Conservation (phyloP, 257 asterid genomes). For the Solanum sitiens region DNA sequence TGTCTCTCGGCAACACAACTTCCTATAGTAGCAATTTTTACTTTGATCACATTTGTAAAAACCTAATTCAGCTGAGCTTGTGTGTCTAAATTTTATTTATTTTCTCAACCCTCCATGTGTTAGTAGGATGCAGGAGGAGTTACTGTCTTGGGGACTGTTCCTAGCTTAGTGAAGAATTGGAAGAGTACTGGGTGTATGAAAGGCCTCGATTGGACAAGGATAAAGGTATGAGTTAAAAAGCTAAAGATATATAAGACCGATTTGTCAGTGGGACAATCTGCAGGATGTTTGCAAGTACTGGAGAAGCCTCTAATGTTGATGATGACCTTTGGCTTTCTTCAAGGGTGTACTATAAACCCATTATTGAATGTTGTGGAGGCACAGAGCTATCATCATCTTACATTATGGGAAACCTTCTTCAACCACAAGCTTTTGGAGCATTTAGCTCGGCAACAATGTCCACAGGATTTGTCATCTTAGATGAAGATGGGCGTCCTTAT, state of each 20-base stretch:
- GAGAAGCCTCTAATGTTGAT: constrained; percentile 81
- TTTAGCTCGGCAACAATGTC: constrained; percentile 77
- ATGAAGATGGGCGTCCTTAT: constrained; percentile 62
- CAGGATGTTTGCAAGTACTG: constrained; percentile 71
- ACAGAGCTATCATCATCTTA: constrained; percentile 88
- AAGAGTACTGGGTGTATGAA: constrained; percentile 74
- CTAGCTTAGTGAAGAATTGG: constrained; percentile 94
- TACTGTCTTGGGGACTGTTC: constrained; percentile 81
- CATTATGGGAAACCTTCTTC: constrained; percentile 65
- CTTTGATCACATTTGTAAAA: not conserved
- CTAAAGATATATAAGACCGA: not conserved
- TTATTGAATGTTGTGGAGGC: constrained; percentile 90
- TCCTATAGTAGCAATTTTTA: not conserved
- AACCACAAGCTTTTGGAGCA: constrained; percentile 87
- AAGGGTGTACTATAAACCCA: constrained; percentile 60
- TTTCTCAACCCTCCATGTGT: not conserved
- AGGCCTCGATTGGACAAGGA: constrained; percentile 81
- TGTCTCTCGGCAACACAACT: not conserved
- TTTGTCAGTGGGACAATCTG: not conserved
- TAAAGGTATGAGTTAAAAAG: constrained; percentile 34
- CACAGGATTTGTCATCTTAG: constrained; percentile 65
- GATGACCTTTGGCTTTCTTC: constrained; percentile 98
- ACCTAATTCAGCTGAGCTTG: not conserved
- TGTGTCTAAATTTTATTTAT: not conserved
- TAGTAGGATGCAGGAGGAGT: constrained; percentile 74